phyloP scores from a whole-genome alignment of 495 filamentous ascomycete species.

The Hypoxylon trugodes region DNA sequence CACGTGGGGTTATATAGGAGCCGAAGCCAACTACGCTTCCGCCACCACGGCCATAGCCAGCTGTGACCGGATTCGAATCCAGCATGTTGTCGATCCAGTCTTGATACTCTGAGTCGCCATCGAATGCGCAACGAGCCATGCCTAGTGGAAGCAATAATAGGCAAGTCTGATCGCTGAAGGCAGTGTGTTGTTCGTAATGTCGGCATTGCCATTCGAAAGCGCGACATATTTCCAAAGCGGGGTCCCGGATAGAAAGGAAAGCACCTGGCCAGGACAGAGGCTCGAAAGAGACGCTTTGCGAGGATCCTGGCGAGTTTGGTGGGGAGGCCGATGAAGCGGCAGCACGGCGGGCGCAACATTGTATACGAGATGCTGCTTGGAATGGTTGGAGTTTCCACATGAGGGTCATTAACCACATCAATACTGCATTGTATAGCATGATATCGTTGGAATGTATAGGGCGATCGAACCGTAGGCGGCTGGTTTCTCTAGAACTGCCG shows the following conservation, averaged over 20 bases:
- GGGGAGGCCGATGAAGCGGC: neutral
- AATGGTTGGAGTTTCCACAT: conserved; percentile 36
- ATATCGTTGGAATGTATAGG: conserved; percentile 26
- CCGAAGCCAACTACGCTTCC: conserved; percentile 33
- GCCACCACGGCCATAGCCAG: conserved; percentile 26
- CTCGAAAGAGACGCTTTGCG: conserved; percentile 21
- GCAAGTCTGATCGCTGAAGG: conserved; percentile 27
- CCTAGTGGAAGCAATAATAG: conserved; percentile 37
- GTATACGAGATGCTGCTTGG: conserved; percentile 21
- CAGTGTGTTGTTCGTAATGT: conserved; percentile 20
- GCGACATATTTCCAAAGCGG: conserved; percentile 36
- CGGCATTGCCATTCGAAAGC: conserved; percentile 37
- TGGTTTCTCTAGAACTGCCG: neutral
- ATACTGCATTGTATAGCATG: conserved; percentile 31
- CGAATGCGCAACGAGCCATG: conserved; percentile 32
- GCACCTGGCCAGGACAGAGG: conserved; percentile 27
- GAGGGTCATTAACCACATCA: conserved; percentile 36
- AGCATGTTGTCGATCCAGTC: conserved; percentile 34
- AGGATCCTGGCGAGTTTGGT: neutral
- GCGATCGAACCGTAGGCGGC: conserved; percentile 25
- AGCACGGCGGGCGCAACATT: conserved; percentile 21
- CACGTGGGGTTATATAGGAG: conserved; percentile 26
- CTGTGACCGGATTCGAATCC: conserved; percentile 24
- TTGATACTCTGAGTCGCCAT: conserved; percentile 16
- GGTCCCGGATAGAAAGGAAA: conserved; percentile 29